A percentile compares a stretch with the other conserved stretches of the same genome.
These are phyloP conservation scores for Prunella vulgaris DNA, from an alignment of 257 asterid genomes.

Conservation along the genomic window DNA sequence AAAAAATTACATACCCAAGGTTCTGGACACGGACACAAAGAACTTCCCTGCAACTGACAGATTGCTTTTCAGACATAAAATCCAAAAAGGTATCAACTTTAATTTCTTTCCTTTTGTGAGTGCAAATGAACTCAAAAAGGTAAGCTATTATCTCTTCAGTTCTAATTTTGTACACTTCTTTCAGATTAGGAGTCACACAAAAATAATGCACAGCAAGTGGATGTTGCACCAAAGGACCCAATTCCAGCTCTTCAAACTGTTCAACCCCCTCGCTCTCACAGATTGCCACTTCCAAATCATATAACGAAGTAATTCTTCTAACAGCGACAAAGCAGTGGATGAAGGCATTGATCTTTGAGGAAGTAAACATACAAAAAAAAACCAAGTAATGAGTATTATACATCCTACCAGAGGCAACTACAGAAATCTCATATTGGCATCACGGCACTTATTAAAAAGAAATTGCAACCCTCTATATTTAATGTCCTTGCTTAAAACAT, in stretches of 20 bases:
- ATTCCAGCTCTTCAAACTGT: constrained; percentile 74
- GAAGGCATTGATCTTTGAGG: constrained; percentile 62
- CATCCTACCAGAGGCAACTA: not conserved
- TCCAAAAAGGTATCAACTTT: constrained; percentile 55
- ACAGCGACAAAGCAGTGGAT: constrained; percentile 91
- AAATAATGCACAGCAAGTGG: constrained; percentile 76
- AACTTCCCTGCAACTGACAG: constrained; percentile 52
- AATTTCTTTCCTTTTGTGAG: constrained; percentile 36
- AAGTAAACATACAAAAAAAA: constrained; percentile 7
- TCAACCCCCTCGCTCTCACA: constrained; percentile 78
- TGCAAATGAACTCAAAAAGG: constrained; percentile 62
- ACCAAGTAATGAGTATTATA: constrained; percentile 14
- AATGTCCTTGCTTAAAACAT: not conserved
- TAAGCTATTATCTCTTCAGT: constrained; percentile 57
- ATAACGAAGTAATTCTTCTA: constrained; percentile 67
- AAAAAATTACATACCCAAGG: constrained; percentile 56
- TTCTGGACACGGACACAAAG: constrained; percentile 74
- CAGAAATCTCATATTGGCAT: not conserved
- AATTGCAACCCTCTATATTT: not conserved
- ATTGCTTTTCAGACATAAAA: constrained; percentile 53
- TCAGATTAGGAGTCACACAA: constrained; percentile 50
- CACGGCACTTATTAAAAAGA: not conserved
- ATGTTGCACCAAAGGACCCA: constrained; percentile 86
- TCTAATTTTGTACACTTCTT: constrained; percentile 57
- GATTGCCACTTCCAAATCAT: constrained; percentile 75